These are phyloP conservation scores for Metahyphopichia silvanorum DNA, from an alignment of 805 yeast species.

Conservation along the genomic window DNA sequence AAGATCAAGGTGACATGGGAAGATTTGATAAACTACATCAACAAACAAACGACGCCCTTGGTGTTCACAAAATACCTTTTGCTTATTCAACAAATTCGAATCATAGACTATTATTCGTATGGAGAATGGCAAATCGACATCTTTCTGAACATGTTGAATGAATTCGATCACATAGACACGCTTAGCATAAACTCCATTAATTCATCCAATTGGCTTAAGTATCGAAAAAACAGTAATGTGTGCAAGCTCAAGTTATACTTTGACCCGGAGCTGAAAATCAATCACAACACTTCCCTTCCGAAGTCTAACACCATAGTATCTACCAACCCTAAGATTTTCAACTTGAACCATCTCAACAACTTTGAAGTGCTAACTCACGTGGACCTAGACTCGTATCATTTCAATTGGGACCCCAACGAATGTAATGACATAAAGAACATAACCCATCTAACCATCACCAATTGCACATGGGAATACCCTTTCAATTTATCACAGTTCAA, in stretches of 20 bases:
- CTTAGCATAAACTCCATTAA: slow-evolving; percentile 29
- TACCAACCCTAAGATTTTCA: slow-evolving; percentile 32
- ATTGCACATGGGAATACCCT: slow-evolving; percentile 60
- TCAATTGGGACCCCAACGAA: slow-evolving; percentile 36
- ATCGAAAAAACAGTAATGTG: slow-evolving; percentile 19
- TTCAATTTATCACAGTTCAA: slow-evolving; percentile 41
- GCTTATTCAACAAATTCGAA: slow-evolving; percentile 21
- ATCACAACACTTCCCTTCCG: slow-evolving; percentile 5
- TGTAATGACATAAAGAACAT: slow-evolving; percentile 3
- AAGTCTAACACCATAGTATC: slow-evolving; percentile 6
- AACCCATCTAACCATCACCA: slow-evolving; percentile 24
- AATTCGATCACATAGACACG: slow-evolving; percentile 18
- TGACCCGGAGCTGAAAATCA: slow-evolving; percentile 17
- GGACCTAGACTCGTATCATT: slow-evolving; percentile 37
- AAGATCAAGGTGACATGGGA: slow-evolving; percentile 25
- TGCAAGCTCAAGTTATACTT: slow-evolving; percentile 22
- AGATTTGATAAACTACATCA: slow-evolving; percentile 9
- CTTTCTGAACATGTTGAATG: slow-evolving; percentile 14
- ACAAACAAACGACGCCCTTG: slow-evolving; percentile 1
- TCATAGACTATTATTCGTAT: slow-evolving; percentile 26
- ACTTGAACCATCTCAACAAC: slow-evolving; percentile 39
- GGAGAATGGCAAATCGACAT: slow-evolving; percentile 37
- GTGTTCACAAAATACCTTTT: slow-evolving; percentile 8
- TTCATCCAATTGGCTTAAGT: slow-evolving; percentile 42
- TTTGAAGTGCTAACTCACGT: slow-evolving; percentile 32